Evolutionary conservation across 192 early-diverging fungal genomes (phyloP).

Genomic region (Globomyces pollinis-pini): DNA sequence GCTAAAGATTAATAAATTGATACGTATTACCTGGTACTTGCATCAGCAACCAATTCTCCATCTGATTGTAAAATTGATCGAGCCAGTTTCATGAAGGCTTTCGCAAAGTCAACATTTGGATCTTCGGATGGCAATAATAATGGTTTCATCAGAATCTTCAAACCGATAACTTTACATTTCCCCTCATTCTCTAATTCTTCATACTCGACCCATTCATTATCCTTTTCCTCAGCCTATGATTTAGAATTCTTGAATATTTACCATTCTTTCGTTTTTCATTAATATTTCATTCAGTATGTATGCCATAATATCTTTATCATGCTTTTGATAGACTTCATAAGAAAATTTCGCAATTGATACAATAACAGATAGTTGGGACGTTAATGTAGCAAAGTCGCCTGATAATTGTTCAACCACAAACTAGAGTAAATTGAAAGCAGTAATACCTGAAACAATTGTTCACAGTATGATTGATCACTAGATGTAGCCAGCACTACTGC

Average conservation of each 20-base stretch:
- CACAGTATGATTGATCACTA: slow-evolving; percentile 31
- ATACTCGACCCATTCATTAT: slow-evolving; percentile 61
- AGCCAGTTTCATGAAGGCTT: slow-evolving; percentile 54
- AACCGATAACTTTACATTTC: slow-evolving; percentile 49
- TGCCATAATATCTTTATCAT: background rate
- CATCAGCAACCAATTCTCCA: slow-evolving; percentile 55
- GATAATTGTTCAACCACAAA: background rate
- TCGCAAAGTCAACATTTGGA: slow-evolving; percentile 30
- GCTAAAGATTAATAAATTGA: no score
- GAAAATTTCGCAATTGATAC: no score
- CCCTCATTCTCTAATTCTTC: slow-evolving; percentile 48
- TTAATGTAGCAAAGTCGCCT: no score
- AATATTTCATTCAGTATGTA: background rate
- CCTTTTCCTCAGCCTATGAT: slow-evolving; percentile 10
- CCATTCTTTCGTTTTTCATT: slow-evolving; percentile 2
- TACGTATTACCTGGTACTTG: no score
- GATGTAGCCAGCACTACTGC: slow-evolving; percentile 61
- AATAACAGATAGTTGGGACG: no score
- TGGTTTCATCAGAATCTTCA: slow-evolving; percentile 64
- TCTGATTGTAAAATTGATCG: slow-evolving; percentile 52
- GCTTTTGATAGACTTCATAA: no score
- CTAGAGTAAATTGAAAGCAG: background rate
- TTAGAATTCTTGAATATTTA: background rate
- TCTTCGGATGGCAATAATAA: slow-evolving; percentile 36
- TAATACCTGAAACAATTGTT: slow-evolving; percentile 40